phyloP scores from a whole-genome alignment of 371 early-diverging fungal species.

The Dinochytrium kinnereticum region DNA sequence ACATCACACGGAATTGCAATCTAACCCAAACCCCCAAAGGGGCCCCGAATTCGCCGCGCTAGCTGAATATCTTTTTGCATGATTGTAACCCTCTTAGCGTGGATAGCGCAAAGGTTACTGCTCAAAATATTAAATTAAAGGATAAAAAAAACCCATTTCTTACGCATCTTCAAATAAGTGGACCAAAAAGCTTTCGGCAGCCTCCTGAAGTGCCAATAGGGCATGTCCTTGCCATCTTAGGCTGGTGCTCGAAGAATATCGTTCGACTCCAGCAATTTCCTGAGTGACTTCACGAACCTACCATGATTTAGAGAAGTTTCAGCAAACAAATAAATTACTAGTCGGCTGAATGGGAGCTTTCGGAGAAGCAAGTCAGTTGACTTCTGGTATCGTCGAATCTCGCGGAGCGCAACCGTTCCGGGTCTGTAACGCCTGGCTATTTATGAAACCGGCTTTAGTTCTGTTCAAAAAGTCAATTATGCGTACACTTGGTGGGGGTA shows the following conservation, averaged over 20 bases:
- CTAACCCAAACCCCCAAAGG: conserved; percentile 45
- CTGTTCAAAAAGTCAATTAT: too few species aligned
- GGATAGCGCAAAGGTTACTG: conserved; percentile 85
- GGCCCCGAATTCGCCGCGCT: conserved; percentile 86
- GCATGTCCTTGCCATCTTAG: conserved; percentile 85
- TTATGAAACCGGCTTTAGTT: neutral
- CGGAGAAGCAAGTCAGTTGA: conserved; percentile 97
- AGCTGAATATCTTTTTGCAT: conserved; percentile 92
- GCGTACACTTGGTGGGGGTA: too few species aligned
- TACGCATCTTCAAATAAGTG: conserved; percentile 93
- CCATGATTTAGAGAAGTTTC: neutral
- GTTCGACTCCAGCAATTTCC: conserved; percentile 45
- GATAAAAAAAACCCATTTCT: conserved; percentile 39
- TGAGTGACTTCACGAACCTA: conserved; percentile 72
- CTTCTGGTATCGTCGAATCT: conserved; percentile 98
- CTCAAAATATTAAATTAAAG: conserved; percentile 34
- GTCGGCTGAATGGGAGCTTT: conserved; percentile 97
- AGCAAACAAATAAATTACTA: conserved; percentile 58
- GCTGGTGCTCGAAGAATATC: neutral
- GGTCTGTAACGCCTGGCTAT: conserved; percentile 63
- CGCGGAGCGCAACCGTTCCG: conserved; percentile 69
- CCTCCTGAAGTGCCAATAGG: conserved; percentile 88
- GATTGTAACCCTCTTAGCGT: conserved; percentile 93
- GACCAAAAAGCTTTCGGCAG: conserved; percentile 86
- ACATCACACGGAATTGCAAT: too few species aligned